phyloP scores from a whole-genome alignment of 305 asterid species.

The Galium porrigens region DNA sequence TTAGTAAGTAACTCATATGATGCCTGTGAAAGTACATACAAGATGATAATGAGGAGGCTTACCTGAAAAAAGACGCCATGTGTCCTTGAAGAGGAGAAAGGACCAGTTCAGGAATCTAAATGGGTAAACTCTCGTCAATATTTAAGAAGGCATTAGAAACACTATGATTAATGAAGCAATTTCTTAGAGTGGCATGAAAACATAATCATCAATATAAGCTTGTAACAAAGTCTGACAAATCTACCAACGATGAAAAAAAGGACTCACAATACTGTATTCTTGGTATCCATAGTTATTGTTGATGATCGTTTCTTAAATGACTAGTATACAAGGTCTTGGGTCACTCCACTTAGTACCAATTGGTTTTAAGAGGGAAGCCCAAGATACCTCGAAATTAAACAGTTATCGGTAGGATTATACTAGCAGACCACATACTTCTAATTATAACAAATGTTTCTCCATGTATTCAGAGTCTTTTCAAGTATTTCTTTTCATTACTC shows the following conservation, averaged over 20 bases:
- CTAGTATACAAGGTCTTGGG: background rate
- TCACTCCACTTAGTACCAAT: background rate
- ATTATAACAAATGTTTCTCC: background rate
- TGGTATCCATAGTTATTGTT: background rate
- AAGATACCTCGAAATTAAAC: background rate
- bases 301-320: background rate
- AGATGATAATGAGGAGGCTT: constrained; percentile 24
- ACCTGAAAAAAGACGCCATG: constrained; percentile 86
- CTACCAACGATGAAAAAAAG: background rate
- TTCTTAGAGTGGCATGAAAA: background rate
- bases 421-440: background rate
- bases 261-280: background rate
- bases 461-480: background rate
- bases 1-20: constrained; percentile 11
- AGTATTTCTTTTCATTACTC: background rate
- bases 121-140: constrained; percentile 8
- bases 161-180: background rate
- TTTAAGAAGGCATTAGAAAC: background rate
- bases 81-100: constrained; percentile 80
- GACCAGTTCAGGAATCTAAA: constrained; percentile 60
- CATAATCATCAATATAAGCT: background rate
- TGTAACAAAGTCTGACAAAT: background rate
- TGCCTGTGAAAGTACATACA: constrained; percentile 4
- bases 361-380: background rate
- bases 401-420: background rate